Conservation (phyloP, 2,329 filamentous ascomycete genomes). For the Pseudogymnoascus sp. region DNA sequence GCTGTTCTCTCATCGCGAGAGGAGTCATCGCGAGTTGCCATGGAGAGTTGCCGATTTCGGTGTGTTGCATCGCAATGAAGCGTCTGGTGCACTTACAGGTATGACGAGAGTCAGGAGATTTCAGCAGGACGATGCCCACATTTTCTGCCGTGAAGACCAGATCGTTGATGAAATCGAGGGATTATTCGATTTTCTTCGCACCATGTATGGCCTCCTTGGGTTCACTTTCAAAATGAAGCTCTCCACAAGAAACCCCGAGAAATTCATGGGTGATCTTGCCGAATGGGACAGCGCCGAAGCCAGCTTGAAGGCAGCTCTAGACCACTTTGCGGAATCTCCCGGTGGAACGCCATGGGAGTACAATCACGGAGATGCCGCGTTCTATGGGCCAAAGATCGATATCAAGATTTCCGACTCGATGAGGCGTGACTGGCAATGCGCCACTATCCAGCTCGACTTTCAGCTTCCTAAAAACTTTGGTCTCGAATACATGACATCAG, state of each 20-base stretch:
- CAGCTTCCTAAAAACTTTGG: constrained; percentile 80
- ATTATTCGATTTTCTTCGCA: constrained; percentile 78
- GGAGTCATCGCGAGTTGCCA: constrained; percentile 84
- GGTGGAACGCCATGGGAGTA: constrained; percentile 72
- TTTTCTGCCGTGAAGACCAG: constrained; percentile 84
- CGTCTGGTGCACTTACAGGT: constrained; percentile 82
- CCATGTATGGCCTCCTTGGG: constrained; percentile 74
- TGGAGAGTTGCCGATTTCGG: constrained; percentile 94
- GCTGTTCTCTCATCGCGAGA: constrained; percentile 74
- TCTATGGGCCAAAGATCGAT: constrained; percentile 98
- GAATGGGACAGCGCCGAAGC: constrained; percentile 86
- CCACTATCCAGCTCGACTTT: constrained; percentile 92
- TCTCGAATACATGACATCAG: constrained; percentile 74
- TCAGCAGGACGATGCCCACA: constrained; percentile 93
- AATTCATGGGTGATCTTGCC: constrained; percentile 76
- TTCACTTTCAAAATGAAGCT: constrained; percentile 92
- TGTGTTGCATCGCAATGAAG: constrained; percentile 89
- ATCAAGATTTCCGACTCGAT: constrained; percentile 88
- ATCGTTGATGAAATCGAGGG: constrained; percentile 65
- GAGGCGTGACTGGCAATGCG: constrained; percentile 77
- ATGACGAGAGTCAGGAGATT: constrained; percentile 89
- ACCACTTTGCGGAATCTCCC: constrained; percentile 57
- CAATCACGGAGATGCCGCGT: constrained; percentile 91
- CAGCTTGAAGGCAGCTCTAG: constrained; percentile 69
- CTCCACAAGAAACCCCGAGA: constrained; percentile 78